Percentiles rank a stretch among this genome's conserved stretches.
These are phyloP conservation scores for Volutella citrinella DNA, from an alignment of 2,329 filamentous ascomycete genomes.

Conservation along the genomic window DNA sequence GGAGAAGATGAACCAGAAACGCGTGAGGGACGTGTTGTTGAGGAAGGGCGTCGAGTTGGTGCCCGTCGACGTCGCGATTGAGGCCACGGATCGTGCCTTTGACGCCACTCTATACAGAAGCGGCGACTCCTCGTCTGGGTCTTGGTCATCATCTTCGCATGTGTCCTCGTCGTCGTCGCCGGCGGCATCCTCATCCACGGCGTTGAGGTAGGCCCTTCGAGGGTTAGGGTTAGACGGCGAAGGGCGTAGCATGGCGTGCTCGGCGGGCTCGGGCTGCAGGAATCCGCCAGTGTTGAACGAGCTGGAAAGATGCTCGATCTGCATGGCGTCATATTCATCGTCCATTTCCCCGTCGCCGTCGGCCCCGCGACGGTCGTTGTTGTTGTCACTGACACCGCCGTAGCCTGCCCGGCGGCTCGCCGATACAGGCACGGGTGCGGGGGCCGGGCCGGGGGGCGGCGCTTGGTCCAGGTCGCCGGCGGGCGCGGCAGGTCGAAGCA, in stretches of 20 bases:
- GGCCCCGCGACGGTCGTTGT: conserved; percentile 1
- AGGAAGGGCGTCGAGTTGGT: conserved; percentile 33
- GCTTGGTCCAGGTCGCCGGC: conserved; percentile 1
- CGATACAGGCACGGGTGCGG: conserved; percentile 20
- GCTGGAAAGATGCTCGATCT: conserved; percentile 32
- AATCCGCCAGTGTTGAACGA: conserved; percentile 37
- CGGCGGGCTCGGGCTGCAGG: conserved; percentile 40
- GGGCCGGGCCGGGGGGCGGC: conserved; percentile 7
- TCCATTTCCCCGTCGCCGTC: conserved; percentile 10
- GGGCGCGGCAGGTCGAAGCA: background rate
- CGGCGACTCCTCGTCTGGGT: conserved; percentile 23
- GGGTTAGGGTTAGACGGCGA: conserved; percentile 15
- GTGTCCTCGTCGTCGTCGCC: conserved; percentile 12
- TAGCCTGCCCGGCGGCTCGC: conserved; percentile 7
- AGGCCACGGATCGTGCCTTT: conserved; percentile 14
- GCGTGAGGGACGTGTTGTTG: conserved; percentile 43
- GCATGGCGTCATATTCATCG: conserved; percentile 15
- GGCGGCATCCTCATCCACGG: conserved; percentile 4
- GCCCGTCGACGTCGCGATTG: conserved; percentile 7
- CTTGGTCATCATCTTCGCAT: conserved; percentile 7
- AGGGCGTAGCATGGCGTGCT: conserved; percentile 37
- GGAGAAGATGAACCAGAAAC: conserved; percentile 62
- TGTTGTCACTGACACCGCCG: too few relatives aligned
- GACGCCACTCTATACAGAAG: conserved; percentile 19
- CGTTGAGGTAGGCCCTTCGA: conserved; percentile 14